These are phyloP conservation scores for Penicillium parvum DNA, from an alignment of 495 filamentous ascomycete genomes.

Conservation along the genomic window DNA sequence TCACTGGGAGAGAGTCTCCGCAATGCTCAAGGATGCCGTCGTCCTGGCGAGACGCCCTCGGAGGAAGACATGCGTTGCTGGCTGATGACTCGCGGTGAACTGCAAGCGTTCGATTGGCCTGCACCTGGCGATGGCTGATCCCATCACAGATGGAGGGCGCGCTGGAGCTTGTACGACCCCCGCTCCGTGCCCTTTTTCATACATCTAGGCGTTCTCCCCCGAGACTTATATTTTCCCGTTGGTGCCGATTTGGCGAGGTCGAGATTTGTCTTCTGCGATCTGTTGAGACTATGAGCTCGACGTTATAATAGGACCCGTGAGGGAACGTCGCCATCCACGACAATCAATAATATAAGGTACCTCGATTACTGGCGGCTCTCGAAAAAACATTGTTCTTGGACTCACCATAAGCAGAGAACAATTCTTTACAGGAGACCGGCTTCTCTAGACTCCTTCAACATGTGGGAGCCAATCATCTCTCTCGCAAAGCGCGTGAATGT, in stretches of 20 bases:
- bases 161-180: conserved; percentile 13
- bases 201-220: conserved; percentile 18
- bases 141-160: conserved; percentile 8
- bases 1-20: conserved; percentile 8
- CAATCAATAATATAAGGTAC: no score
- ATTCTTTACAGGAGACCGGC: not conserved
- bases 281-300: conserved; percentile 10
- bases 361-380: no score
- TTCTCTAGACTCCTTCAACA: conserved; percentile 1
- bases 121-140: conserved; percentile 4
- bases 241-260: conserved; percentile 1
- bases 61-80: conserved; percentile 1
- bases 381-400: no score
- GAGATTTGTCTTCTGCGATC: not conserved
- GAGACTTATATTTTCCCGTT: conserved; percentile 1
- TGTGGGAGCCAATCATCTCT: conserved; percentile 20
- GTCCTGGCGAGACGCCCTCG: conserved; percentile 8
- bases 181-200: conserved; percentile 9
- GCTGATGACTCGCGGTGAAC: conserved; percentile 4
- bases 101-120: conserved; percentile 10
- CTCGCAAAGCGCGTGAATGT: conserved; percentile 73
- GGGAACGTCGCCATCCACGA: not conserved
- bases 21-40: conserved; percentile 3
- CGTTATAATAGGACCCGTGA: conserved; percentile 6
- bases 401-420: not conserved